Percentiles rank a stretch among this genome's conserved stretches.
Evolutionary conservation across 2,329 filamentous ascomycete genomes (phyloP).

Genomic region (Thelonectria discophora): DNA sequence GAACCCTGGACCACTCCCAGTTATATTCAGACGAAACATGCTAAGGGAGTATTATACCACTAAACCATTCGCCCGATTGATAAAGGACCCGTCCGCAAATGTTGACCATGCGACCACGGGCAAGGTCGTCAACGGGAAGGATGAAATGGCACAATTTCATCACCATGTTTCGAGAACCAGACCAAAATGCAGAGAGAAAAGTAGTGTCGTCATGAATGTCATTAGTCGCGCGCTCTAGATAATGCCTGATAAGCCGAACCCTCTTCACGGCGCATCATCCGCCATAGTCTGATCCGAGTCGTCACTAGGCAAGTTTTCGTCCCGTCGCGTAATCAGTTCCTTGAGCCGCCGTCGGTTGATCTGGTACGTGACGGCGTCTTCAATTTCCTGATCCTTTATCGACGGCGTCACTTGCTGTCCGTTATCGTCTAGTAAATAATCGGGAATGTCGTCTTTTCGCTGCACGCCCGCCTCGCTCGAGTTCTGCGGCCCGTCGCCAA

Average conservation of each 20-base stretch:
- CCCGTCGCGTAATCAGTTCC: slow-evolving; percentile 53
- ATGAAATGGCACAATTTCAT: background rate
- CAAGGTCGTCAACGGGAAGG: background rate
- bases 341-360: slow-evolving; percentile 56
- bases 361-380: slow-evolving; percentile 57
- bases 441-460: slow-evolving; percentile 49
- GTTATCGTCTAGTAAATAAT: slow-evolving; percentile 60
- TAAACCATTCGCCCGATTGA: slow-evolving; percentile 17
- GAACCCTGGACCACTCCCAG: slow-evolving; percentile 17
- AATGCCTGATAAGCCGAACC: no score
- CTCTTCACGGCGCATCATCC: background rate
- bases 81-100: background rate
- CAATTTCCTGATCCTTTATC: slow-evolving; percentile 59
- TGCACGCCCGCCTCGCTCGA: slow-evolving; percentile 27
- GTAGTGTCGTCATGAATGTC: no score
- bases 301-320: slow-evolving; percentile 58
- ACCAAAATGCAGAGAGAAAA: no score
- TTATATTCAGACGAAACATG: slow-evolving; percentile 8
- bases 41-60: slow-evolving; percentile 19
- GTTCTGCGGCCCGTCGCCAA: slow-evolving; percentile 67
- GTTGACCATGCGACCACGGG: background rate
- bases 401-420: slow-evolving; percentile 69
- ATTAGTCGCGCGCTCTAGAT: no score
- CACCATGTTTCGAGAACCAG: no score
- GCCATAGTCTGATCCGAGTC: slow-evolving; percentile 45